Conservation (phyloP, 192 early-diverging fungal species). For the Gigaspora rosea region DNA sequence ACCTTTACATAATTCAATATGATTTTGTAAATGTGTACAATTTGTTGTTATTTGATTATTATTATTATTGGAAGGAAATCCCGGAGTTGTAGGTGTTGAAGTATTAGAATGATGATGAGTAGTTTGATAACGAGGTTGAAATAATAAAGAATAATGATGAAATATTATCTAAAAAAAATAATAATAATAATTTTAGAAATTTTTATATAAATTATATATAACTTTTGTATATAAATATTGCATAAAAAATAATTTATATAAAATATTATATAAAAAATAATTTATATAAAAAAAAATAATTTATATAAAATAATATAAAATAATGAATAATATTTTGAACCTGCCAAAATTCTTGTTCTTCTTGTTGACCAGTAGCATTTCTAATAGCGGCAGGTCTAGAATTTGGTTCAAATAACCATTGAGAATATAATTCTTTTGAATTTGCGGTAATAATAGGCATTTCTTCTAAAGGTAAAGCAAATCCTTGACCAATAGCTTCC, state of each 20-base stretch:
- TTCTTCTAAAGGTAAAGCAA: slow-evolving; percentile 77
- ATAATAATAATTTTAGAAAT: neutral
- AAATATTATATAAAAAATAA: neutral
- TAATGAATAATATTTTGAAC: slow-evolving; percentile 36
- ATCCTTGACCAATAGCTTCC: slow-evolving; percentile 85
- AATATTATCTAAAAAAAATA: slow-evolving; percentile 64
- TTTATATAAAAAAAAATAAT: too few relatives aligned
- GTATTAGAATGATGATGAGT: slow-evolving; percentile 19
- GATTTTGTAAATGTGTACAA: slow-evolving; percentile 45
- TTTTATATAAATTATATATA: neutral
- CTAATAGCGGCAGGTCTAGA: slow-evolving; percentile 62
- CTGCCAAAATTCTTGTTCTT: slow-evolving; percentile 76
- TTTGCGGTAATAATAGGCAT: slow-evolving; percentile 60
- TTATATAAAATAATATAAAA: neutral
- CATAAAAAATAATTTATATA: too few relatives aligned
- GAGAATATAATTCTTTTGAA: slow-evolving; percentile 68
- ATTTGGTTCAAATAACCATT: slow-evolving; percentile 73
- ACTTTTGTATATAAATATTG: too few relatives aligned
- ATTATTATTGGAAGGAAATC: slow-evolving; percentile 23
- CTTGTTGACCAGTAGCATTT: slow-evolving; percentile 39
- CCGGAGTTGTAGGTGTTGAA: slow-evolving; percentile 34
- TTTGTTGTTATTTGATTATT: slow-evolving; percentile 22
- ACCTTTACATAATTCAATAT: slow-evolving; percentile 76
- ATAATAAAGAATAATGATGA: slow-evolving; percentile 75
- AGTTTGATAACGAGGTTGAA: slow-evolving; percentile 51